Evolutionary conservation across 441 rosid species (phyloP), one percentile per base, ranked within the genome.

Genomic region (Populus hybrid): DNA sequence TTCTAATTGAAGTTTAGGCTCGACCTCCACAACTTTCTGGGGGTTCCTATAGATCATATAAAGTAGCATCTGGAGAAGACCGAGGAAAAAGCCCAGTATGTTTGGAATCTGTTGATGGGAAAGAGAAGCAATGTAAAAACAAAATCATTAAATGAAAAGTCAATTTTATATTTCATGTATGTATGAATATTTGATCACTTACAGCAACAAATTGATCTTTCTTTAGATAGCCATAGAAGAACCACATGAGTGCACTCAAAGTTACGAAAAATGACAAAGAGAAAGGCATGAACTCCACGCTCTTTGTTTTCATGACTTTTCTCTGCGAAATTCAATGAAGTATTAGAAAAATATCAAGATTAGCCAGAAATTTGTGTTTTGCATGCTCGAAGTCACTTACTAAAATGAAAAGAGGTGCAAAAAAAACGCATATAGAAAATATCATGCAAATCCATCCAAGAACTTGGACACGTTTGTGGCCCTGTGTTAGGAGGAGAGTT

Each of bases 201-300:
- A 95, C 98, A 3, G 93, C 91, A 57, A 95, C 73, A 82, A 85
- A 88, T 50, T 77, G 75, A 78, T 95, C 98, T 76, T 87, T 90
- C 23, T 82, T 81, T 3, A 90, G 85, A 79, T 88, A 85, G 2
- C 97, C 98, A 26, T 90, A 93, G 83, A 88, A 86, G 84, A 95
- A 91, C 98, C 98, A 95, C 88, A 87, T 88, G 78, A 91, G 86
- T 24, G 98, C 97, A 21, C 91, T 88, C 64, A 93, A 78, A 9
- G 97, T 93, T 69, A 95, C 92, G 83, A 90, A 93, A 79, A 90
- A 80, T 23, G 98, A 91, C 28, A 95, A 81, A 67, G 84, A 78
- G 24, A 93, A 85, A 1, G 97, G 97, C 98, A 93, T 95, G 85
- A 80, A 95, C 85, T 95, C 97, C 10, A 89, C 97, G 74, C 98